Conservation (phyloP, 768 basidiomycete genomes). For the Pholiota conissans region DNA sequence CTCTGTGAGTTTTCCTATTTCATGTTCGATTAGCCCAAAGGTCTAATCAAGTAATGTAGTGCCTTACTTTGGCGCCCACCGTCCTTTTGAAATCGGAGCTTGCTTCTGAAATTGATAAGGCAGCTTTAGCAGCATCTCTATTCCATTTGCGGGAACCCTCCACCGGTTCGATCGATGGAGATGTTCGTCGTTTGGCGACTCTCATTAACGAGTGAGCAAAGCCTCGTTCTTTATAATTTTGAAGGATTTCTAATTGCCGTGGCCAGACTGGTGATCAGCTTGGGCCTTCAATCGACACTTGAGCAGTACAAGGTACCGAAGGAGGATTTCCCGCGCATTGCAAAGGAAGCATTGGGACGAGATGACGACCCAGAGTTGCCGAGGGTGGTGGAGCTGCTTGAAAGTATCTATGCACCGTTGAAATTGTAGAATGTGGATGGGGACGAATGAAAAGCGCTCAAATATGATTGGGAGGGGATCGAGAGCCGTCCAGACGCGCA, state of each 20-base stretch:
- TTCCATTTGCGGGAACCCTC: conserved; percentile 59
- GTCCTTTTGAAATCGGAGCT: conserved; percentile 58
- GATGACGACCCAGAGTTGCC: conserved; percentile 37
- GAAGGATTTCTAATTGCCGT: not conserved
- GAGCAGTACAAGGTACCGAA: conserved; percentile 64
- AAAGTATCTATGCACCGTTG: conserved; percentile 22
- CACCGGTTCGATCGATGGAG: conserved; percentile 67
- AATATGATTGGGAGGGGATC: not conserved
- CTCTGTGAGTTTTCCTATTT: conserved; percentile 47
- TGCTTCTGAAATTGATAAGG: conserved; percentile 63
- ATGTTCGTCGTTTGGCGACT: conserved; percentile 51
- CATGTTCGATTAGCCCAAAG: conserved; percentile 4
- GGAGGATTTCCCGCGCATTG: conserved; percentile 53
- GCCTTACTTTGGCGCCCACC: conserved; percentile 68
- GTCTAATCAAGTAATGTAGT: conserved; percentile 37
- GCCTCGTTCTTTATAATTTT: not conserved
- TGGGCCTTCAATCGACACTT: conserved; percentile 61
- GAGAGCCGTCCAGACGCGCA: conserved; percentile 15
- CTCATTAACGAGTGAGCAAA: conserved; percentile 55
- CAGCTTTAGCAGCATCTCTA: conserved; percentile 53
- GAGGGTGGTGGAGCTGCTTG: conserved; percentile 49
- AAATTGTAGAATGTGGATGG: conserved; percentile 2
- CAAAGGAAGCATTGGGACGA: conserved; percentile 45
- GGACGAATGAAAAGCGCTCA: not conserved
- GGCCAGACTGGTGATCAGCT: conserved; percentile 54